These are phyloP conservation scores for Nymphaea thermarum DNA, from an alignment of 164 flowering plant species.

Conservation along the genomic window DNA sequence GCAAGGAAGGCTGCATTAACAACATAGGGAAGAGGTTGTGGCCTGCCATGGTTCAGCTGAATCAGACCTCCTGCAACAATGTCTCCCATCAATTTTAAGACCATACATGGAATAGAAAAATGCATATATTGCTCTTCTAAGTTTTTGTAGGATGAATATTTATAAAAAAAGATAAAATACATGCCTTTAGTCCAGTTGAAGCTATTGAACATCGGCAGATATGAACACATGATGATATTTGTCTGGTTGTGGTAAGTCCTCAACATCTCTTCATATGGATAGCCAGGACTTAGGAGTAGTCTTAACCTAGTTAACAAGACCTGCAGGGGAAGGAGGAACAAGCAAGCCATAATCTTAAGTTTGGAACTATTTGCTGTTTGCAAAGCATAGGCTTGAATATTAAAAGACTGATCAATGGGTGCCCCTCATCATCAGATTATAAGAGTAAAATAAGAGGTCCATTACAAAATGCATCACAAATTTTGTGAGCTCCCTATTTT, in stretches of 20 bases:
- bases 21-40: conserved; percentile 89
- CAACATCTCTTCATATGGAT: conserved; percentile 90
- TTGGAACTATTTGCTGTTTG: too few species aligned
- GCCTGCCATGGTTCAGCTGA: conserved; percentile 81
- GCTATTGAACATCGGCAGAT: conserved; percentile 56
- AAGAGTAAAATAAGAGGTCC: too few species aligned
- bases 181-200: conserved; percentile 89
- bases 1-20: conserved; percentile 96
- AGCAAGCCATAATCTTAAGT: too few species aligned
- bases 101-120: too few species aligned
- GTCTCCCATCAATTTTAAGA: background rate
- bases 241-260: conserved; percentile 89
- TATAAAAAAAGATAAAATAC: background rate
- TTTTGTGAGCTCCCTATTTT: too few species aligned
- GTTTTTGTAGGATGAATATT: background rate
- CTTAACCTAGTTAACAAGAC: conserved; percentile 84
- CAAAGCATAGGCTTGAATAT: too few species aligned
- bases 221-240: conserved; percentile 85
- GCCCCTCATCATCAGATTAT: too few species aligned
- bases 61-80: conserved; percentile 71
- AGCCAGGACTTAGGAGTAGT: conserved; percentile 92
- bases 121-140: too few species aligned
- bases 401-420: too few species aligned
- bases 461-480: too few species aligned
- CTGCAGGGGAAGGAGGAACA: conserved; percentile 17